Percentiles rank a stretch among this genome's conserved stretches.
These are phyloP conservation scores for Rhodosporidiobolus odoratus DNA, from an alignment of 768 basidiomycete genomes.

Conservation along the genomic window DNA sequence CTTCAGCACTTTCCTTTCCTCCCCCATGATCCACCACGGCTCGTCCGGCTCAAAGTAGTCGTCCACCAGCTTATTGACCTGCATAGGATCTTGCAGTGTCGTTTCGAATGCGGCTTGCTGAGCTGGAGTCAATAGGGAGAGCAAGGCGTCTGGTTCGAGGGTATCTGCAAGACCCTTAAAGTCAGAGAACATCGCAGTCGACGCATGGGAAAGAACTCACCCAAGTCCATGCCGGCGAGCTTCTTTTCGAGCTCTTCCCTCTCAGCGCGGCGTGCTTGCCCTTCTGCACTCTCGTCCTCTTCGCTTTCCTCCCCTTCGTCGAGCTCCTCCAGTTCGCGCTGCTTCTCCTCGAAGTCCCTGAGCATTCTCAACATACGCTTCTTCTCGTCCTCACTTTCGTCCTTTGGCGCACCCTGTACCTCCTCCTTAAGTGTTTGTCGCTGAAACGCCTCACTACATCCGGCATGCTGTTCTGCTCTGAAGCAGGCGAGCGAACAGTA, in stretches of 20 bases:
- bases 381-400: conserved; percentile 20
- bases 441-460: conserved; percentile 36
- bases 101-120: conserved; percentile 32
- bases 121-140: conserved; percentile 25
- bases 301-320: too few species aligned
- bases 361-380: conserved; percentile 37
- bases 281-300: conserved; percentile 10
- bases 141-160: conserved; percentile 30
- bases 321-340: conserved; percentile 13
- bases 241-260: conserved; percentile 17
- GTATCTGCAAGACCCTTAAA: conserved; percentile 12
- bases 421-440: conserved; percentile 32
- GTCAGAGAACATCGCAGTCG: neutral
- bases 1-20: neutral
- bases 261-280: neutral
- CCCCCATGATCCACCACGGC: conserved; percentile 34
- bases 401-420: conserved; percentile 5
- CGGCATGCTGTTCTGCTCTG: conserved; percentile 19
- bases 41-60: conserved; percentile 29
- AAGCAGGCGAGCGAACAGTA: conserved; percentile 42
- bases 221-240: conserved; percentile 31
- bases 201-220: conserved; percentile 4
- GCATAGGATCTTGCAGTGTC: conserved; percentile 20
- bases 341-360: conserved; percentile 36
- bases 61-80: conserved; percentile 16